These are phyloP conservation scores for Talaromyces sp. DNA, from an alignment of 2,329 filamentous ascomycete species.

Conservation along the genomic window DNA sequence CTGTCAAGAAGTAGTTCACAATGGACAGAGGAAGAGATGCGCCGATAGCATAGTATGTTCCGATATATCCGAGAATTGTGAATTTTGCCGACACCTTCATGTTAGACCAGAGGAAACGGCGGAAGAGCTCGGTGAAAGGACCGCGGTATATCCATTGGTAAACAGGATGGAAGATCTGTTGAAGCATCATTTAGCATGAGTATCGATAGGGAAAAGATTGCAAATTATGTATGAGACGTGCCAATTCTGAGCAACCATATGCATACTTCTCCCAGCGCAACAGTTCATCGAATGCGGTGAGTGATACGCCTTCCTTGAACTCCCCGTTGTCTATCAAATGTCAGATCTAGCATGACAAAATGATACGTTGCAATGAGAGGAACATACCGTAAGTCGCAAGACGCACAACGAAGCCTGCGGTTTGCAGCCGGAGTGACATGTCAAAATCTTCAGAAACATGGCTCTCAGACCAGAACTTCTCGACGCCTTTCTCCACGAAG, in stretches of 20 bases:
- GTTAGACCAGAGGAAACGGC: constrained; percentile 66
- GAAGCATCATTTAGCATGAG: not conserved
- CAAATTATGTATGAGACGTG: not conserved
- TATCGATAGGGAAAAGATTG: not conserved
- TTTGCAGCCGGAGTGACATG: constrained; percentile 68
- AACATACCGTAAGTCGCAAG: constrained; percentile 56
- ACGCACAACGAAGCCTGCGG: constrained; percentile 63
- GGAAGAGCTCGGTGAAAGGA: constrained; percentile 78
- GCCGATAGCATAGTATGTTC: constrained; percentile 68
- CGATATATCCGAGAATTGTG: constrained; percentile 68
- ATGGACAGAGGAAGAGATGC: constrained; percentile 62
- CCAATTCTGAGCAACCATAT: constrained; percentile 76
- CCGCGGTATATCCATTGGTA: constrained; percentile 70
- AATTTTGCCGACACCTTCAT: constrained; percentile 61
- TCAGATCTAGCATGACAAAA: not conserved
- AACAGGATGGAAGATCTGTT: constrained; percentile 66
- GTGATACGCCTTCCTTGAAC: constrained; percentile 75
- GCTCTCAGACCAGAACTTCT: constrained; percentile 72
- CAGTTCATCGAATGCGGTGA: constrained; percentile 75
- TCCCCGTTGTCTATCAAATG: constrained; percentile 53
- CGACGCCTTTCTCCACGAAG: constrained; percentile 48
- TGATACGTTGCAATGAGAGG: not conserved
- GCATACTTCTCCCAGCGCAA: constrained; percentile 42
- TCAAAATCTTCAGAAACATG: constrained; percentile 78
- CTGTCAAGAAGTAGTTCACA: constrained; percentile 67